Percentiles rank a stretch among this genome's conserved stretches.
Conservation (phyloP, 2,329 filamentous ascomycete genomes). For the Beauveria caledonica region DNA sequence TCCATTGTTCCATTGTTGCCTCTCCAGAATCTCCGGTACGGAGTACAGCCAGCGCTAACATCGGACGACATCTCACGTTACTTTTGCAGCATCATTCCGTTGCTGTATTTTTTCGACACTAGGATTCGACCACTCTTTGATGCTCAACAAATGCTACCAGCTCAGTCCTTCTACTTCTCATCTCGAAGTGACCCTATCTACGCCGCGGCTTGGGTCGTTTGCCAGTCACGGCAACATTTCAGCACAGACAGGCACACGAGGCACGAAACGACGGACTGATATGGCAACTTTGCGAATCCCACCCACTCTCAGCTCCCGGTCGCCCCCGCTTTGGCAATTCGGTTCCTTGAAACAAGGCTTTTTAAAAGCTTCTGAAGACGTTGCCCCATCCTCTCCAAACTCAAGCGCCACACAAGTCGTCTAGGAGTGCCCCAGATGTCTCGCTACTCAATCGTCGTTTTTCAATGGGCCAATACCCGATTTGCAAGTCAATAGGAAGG, state of each 20-base stretch:
- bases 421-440: not conserved
- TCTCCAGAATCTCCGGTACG: not conserved
- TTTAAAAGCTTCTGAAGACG: not conserved
- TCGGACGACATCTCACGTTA: not conserved
- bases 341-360: not conserved
- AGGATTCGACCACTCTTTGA: not conserved
- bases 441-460: not conserved
- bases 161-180: too few relatives aligned
- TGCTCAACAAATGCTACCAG: not conserved
- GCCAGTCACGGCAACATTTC: not conserved
- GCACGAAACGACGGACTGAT: not conserved
- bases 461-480: not conserved
- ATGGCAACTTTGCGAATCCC: not conserved
- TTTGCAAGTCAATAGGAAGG: not conserved
- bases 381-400: not conserved
- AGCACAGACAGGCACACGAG: slow-evolving; percentile 4
- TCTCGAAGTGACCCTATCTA: not conserved
- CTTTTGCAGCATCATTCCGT: not conserved
- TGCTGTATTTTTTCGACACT: not conserved
- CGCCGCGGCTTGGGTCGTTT: not conserved
- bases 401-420: not conserved
- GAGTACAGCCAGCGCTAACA: not conserved
- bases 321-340: not conserved
- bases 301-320: not conserved
- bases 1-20: not conserved